These are phyloP conservation scores for Aspergillus fumigatus DNA, from an alignment of 2,329 filamentous ascomycete species.

Conservation along the genomic window DNA sequence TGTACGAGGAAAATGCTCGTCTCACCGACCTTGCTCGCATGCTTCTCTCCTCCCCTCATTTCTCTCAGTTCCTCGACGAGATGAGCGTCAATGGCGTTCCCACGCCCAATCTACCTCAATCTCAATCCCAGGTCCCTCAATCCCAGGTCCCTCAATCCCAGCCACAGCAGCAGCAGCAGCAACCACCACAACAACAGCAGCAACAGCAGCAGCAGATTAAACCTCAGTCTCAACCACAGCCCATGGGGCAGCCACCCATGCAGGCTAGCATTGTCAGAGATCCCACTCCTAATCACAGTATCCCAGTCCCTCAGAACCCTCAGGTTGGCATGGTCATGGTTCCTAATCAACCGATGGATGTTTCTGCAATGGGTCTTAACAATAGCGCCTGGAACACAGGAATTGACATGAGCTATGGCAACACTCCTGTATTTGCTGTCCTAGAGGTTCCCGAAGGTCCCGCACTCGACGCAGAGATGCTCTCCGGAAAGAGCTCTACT, in stretches of 20 bases:
- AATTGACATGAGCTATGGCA: conserved; percentile 42
- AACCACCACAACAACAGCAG: conserved; percentile 33
- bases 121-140: neutral
- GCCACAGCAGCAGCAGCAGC: conserved; percentile 37
- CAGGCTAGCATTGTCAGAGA: conserved; percentile 60
- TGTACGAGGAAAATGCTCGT: conserved; percentile 81
- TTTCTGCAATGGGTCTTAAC: conserved; percentile 63
- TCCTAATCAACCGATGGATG: conserved; percentile 72
- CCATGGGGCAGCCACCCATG: conserved; percentile 36
- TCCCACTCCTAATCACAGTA: conserved; percentile 54
- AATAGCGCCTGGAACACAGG: conserved; percentile 42
- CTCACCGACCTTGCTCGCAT: conserved; percentile 73
- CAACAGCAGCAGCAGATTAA: conserved; percentile 32
- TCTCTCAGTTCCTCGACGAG: conserved; percentile 73
- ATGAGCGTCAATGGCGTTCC: conserved; percentile 57
- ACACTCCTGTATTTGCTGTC: conserved; percentile 59
- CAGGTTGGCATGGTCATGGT: conserved; percentile 75
- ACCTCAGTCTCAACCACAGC: conserved; percentile 38
- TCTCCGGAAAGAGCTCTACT: conserved; percentile 68
- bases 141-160: too few species aligned
- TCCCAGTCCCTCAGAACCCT: conserved; percentile 58
- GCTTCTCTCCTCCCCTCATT: conserved; percentile 74
- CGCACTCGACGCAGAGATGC: conserved; percentile 52
- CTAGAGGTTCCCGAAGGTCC: conserved; percentile 66
- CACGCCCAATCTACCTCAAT: conserved; percentile 28